Percentiles rank a stretch among this genome's conserved stretches.
Evolutionary conservation across 2,329 filamentous ascomycete genomes (phyloP).

Genomic region (Zasmidium cellare): DNA sequence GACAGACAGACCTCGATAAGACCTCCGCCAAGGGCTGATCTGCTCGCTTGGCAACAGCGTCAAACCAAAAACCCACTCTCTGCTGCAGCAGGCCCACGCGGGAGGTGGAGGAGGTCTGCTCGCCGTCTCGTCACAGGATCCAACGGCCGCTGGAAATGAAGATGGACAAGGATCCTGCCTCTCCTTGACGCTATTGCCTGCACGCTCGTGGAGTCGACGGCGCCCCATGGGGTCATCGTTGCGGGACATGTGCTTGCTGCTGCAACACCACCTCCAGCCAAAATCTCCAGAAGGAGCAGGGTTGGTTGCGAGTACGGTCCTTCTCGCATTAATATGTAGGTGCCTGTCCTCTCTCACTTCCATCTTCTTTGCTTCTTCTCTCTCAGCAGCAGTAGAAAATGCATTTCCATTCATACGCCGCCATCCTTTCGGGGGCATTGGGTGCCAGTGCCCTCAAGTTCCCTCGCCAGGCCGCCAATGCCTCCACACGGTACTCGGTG

Average conservation of each 20-base stretch:
- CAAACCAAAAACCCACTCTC: too few species aligned
- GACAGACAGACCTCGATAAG: neutral
- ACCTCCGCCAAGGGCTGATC: neutral
- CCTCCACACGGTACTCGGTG: slow-evolving; percentile 30
- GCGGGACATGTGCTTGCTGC: neutral
- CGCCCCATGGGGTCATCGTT: neutral
- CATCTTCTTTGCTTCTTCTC: neutral
- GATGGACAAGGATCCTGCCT: slow-evolving; percentile 4
- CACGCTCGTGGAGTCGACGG: neutral
- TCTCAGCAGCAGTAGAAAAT: neutral
- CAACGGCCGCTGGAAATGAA: slow-evolving; percentile 3
- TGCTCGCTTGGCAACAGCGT: neutral
- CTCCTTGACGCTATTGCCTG: neutral
- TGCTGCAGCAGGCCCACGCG: neutral
- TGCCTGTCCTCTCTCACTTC: neutral
- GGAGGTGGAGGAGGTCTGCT: neutral
- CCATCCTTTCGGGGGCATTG: neutral
- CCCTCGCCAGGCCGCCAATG: slow-evolving; percentile 2
- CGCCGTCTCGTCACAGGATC: too few species aligned
- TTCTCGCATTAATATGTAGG: neutral
- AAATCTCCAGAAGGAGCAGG: neutral
- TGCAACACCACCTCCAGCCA: neutral
- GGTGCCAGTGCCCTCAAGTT: slow-evolving; percentile 1
- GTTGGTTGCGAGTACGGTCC: neutral
- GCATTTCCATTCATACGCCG: neutral